Evolutionary conservation across 352 stramenopile genomes (phyloP).

Genomic region (Phytophthora gonapodyides): DNA sequence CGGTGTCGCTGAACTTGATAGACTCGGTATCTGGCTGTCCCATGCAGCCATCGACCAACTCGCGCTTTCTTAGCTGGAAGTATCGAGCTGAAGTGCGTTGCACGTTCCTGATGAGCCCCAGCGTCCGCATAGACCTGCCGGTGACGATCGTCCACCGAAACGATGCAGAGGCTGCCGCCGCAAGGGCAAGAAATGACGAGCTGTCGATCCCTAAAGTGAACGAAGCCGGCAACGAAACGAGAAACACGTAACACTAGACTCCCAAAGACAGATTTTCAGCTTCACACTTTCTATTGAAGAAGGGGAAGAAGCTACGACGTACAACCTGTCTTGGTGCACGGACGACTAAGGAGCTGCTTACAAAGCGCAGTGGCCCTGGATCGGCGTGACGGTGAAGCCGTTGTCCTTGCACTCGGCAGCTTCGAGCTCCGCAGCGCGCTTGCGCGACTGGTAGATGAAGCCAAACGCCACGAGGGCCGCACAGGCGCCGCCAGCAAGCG

Average conservation of each 20-base stretch:
- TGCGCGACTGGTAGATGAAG: conserved; percentile 75
- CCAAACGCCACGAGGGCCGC: conserved; percentile 53
- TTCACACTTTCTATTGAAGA: conserved; percentile 8
- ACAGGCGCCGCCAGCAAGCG: conserved; percentile 37
- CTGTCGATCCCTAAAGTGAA: conserved; percentile 2
- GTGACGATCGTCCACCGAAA: conserved; percentile 16
- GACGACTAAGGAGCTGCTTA: conserved; percentile 28
- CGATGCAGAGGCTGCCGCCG: no score
- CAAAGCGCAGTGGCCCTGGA: conserved; percentile 47
- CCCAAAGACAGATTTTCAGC: not conserved
- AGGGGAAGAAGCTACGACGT: not conserved
- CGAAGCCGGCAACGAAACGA: not conserved
- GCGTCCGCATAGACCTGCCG: conserved; percentile 16
- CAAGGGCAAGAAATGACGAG: not conserved
- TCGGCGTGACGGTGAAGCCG: conserved; percentile 45
- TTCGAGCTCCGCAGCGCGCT: conserved; percentile 60
- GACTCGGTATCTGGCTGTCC: conserved; percentile 15
- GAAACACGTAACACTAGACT: not conserved
- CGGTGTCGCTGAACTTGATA: conserved; percentile 19
- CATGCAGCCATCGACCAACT: conserved; percentile 14
- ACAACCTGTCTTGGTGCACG: no score
- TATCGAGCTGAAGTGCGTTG: conserved; percentile 20
- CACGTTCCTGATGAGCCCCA: conserved; percentile 20
- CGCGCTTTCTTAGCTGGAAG: conserved; percentile 14
- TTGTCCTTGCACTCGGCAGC: conserved; percentile 49